phyloP scores from a whole-genome alignment of 2,329 filamentous ascomycete genomes.

The Botrytis sinoallii region DNA sequence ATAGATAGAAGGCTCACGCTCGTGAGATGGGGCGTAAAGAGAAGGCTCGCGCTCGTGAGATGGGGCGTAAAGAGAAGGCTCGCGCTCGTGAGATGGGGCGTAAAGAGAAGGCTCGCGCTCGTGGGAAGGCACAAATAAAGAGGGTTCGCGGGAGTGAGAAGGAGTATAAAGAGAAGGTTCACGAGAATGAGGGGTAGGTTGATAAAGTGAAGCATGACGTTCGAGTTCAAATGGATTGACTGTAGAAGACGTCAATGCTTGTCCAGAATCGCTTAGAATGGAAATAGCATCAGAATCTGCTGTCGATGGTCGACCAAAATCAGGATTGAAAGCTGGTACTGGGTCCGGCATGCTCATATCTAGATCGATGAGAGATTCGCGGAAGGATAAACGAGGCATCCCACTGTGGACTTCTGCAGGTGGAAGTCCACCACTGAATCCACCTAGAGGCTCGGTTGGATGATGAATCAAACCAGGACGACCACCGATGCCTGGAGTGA shows the following conservation, averaged over 20 bases:
- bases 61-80: constrained; percentile 51
- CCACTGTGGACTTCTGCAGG: constrained; percentile 14
- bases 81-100: constrained; percentile 51
- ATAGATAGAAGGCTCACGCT: constrained; percentile 57
- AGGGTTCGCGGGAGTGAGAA: constrained; percentile 55
- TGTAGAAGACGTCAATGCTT: constrained; percentile 52
- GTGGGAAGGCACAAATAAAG: constrained; percentile 47
- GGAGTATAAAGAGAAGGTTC: constrained; percentile 54
- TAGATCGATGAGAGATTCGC: constrained; percentile 48
- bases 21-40: constrained; percentile 48
- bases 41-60: constrained; percentile 49
- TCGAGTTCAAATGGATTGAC: constrained; percentile 62
- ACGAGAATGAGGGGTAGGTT: constrained; percentile 38
- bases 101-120: constrained; percentile 54
- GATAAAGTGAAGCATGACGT: constrained; percentile 57
- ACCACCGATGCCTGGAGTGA: constrained; percentile 36
- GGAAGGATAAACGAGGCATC: constrained; percentile 31
- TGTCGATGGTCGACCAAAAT: constrained; percentile 33
- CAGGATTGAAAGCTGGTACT: constrained; percentile 21
- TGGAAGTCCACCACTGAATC: constrained; percentile 28
- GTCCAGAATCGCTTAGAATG: constrained; percentile 52
- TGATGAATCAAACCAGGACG: constrained; percentile 50
- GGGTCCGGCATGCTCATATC: constrained; percentile 53
- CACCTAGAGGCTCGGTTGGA: constrained; percentile 48
- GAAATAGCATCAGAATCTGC: constrained; percentile 42